Base-by-base conservation (phyloP, 2,329 filamentous ascomycete species). In the Botrytis paeoniae region DNA sequence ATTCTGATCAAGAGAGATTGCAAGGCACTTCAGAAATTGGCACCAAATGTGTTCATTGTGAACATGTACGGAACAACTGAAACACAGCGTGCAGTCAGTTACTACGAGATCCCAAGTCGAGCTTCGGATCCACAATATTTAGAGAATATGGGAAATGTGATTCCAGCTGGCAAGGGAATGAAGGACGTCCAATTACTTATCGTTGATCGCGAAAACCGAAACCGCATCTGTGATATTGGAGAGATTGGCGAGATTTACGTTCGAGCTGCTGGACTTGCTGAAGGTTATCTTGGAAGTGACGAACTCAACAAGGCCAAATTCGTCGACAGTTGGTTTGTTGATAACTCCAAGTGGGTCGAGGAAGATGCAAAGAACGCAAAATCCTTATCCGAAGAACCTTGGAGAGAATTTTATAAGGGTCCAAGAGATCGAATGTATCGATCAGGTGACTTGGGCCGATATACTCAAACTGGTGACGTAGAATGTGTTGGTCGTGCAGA, bases 51-150 rank as follows among this genome's bases (percentile, higher is more conserved):
- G 74, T 86, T 86, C 75, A 94, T 97, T 74, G 87, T 94, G 76
- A 95, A 95, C 83, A 92, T 95, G 89, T 97, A 94, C 80, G 94
- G 95, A 60, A 94, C 94, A 0, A 97, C 94, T 0, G 94, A 97
- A 82, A 95, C 92, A 0, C 89, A 92, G 79, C 86, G 94, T 77
- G 89, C 91, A 4, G 94, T 97, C 60, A 93, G 90, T 76, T 98
- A 93, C 83, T 97, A 89, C 80, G 89, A 95, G 78, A 89, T 97
- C 25, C 90, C 91, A 1, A 91, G 88, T 79, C 84, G 85, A 41
- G 87, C 85, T 18, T 86, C 89, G 74, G 88, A 94, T 71, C 88
- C 92, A 2, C 82, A 85, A 35, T 91, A 86, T 78, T 82, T 93
- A 45, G 89, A 92, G 74, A 85, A 83, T 39, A 86, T 93, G 82